Conservation (phyloP, 2,329 filamentous ascomycete species). For the Calonectria multiphialidica region DNA sequence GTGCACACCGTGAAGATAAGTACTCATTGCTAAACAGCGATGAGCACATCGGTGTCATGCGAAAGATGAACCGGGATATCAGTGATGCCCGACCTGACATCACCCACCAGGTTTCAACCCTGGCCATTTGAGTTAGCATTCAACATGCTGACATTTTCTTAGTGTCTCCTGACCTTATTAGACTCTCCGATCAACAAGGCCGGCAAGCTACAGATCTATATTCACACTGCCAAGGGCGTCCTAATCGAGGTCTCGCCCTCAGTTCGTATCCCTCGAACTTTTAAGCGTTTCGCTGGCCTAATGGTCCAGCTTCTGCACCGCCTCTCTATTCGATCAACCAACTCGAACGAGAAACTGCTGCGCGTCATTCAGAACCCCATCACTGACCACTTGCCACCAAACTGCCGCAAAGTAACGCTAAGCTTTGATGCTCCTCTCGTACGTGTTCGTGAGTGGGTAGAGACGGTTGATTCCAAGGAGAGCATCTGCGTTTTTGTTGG, state of each 20-base stretch:
- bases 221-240: constrained; percentile 96
- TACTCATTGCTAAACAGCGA: constrained; percentile 98
- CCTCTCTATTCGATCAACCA: constrained; percentile 94
- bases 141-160: constrained; percentile 58
- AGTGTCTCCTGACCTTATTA: constrained; percentile 97
- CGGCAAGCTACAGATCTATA: constrained; percentile 97
- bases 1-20: constrained; percentile 85
- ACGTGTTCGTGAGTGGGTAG: constrained; percentile 89
- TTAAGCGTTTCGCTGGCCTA: constrained; percentile 97
- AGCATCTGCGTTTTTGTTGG: constrained; percentile 98
- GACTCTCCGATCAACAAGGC: constrained; percentile 99
- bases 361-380: constrained; percentile 99
- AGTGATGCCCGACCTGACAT: constrained; percentile 98
- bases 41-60: constrained; percentile 98
- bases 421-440: constrained; percentile 94
- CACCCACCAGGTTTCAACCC: constrained; percentile 86
- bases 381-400: constrained; percentile 94
- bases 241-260: constrained; percentile 98
- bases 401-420: constrained; percentile 97
- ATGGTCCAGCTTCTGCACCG: constrained; percentile 99
- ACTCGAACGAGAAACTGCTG: constrained; percentile 96
- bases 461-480: constrained; percentile 82
- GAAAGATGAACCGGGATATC: constrained; percentile 99
- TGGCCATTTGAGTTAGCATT: constrained; percentile 51
- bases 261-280: constrained; percentile 96